These are phyloP conservation scores for Moesziomyces parantarcticus DNA, from an alignment of 1,284 basidiomycete species.

Conservation along the genomic window DNA sequence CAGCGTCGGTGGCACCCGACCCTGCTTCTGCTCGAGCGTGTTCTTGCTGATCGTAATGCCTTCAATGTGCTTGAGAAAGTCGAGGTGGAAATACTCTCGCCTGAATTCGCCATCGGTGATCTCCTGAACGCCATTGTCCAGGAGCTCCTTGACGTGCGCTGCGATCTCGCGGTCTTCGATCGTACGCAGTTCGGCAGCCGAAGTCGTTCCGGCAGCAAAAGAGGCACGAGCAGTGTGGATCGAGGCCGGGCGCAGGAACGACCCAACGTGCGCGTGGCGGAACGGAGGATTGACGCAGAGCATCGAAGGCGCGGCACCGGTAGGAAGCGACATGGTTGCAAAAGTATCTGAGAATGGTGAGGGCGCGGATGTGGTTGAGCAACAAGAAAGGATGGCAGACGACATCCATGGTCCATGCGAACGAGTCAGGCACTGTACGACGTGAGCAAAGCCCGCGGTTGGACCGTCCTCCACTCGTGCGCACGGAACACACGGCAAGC, in stretches of 20 bases:
- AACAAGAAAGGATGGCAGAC: neutral
- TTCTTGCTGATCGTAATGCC: constrained; percentile 54
- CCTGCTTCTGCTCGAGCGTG: constrained; percentile 55
- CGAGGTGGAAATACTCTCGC: constrained; percentile 54
- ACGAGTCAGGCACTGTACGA: neutral
- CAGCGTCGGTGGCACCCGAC: constrained; percentile 66
- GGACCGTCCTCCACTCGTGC: too few species aligned
- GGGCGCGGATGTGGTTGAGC: neutral
- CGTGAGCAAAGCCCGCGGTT: too few species aligned
- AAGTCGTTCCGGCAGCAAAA: constrained; percentile 70
- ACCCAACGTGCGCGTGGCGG: constrained; percentile 49
- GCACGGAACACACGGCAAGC: too few species aligned
- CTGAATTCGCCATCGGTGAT: constrained; percentile 75
- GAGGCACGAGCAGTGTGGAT: constrained; percentile 72
- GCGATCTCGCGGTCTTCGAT: constrained; percentile 74
- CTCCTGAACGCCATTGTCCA: constrained; percentile 72
- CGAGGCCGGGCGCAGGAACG: constrained; percentile 72
- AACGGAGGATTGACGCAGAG: constrained; percentile 42
- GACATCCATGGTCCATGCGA: too few species aligned
- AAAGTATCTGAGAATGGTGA: neutral
- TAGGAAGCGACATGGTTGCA: constrained; percentile 34
- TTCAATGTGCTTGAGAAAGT: constrained; percentile 53
- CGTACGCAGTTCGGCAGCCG: constrained; percentile 70
- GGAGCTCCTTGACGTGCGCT: constrained; percentile 72
- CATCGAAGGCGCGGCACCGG: constrained; percentile 15